phyloP scores from a whole-genome alignment of 495 filamentous ascomycete species.

The Neurospora sp. region DNA sequence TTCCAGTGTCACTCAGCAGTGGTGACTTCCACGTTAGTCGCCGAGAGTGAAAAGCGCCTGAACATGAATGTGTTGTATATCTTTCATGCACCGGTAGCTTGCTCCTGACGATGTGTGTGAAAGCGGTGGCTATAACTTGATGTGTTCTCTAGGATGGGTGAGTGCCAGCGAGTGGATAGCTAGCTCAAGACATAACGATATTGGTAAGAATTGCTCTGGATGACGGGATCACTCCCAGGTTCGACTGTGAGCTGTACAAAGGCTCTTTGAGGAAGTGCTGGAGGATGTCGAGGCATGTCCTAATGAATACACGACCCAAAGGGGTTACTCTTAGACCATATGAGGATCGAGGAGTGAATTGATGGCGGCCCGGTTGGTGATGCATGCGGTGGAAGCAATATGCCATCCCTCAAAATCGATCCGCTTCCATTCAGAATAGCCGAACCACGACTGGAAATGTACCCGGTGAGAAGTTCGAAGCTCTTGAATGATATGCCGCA shows the following conservation, averaged over 20 bases:
- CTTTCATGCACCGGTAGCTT: not conserved
- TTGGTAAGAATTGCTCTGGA: not conserved
- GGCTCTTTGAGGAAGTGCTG: not conserved
- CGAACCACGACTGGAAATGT: no score
- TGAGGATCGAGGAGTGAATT: not conserved
- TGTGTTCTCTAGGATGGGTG: not conserved
- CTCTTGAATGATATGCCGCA: not conserved
- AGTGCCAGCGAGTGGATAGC: not conserved
- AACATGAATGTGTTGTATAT: not conserved
- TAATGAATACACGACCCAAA: not conserved
- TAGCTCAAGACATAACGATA: not conserved
- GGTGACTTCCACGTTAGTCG: not conserved
- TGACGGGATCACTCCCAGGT: not conserved
- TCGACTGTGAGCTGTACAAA: not conserved
- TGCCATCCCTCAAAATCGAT: not conserved
- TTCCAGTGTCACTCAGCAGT: not conserved
- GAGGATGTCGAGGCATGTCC: not conserved
- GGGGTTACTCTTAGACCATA: not conserved
- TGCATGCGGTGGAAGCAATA: not conserved
- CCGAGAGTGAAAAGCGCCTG: not conserved
- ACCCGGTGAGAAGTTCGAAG: not conserved
- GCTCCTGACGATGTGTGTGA: not conserved
- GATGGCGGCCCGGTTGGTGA: not conserved
- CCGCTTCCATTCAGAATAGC: no score
- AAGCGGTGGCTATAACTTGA: no score